Evolutionary conservation across 2,329 filamentous ascomycete genomes (phyloP).

Genomic region (Hypoxylon sp.): DNA sequence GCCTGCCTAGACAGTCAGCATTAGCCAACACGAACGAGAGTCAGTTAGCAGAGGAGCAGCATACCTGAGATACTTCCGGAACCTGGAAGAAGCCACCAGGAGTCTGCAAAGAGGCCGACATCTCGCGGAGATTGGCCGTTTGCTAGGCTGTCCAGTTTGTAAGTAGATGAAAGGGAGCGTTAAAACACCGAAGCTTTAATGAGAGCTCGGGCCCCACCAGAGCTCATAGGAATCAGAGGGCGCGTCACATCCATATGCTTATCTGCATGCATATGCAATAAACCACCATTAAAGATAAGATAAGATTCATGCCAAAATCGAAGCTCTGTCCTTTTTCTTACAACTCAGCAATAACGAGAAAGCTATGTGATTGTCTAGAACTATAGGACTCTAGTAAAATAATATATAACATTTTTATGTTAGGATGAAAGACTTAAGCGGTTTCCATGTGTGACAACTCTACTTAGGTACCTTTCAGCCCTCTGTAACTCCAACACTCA

Average conservation of each 20-base stretch:
- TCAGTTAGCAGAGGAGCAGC: constrained; percentile 1
- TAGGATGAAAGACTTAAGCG: too few species aligned
- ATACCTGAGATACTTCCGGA: constrained; percentile 56
- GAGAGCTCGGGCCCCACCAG: not conserved
- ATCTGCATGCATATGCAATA: not conserved
- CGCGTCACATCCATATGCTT: not conserved
- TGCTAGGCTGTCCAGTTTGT: not conserved
- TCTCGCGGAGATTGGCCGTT: constrained; percentile 21
- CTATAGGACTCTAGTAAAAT: not conserved
- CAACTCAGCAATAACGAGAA: too few species aligned
- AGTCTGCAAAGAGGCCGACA: constrained; percentile 40
- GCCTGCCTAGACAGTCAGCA: constrained; percentile 58
- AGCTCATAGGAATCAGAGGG: constrained; percentile 9
- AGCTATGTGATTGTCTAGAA: too few species aligned
- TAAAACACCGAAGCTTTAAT: not conserved
- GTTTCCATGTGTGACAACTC: too few species aligned
- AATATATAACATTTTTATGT: not conserved
- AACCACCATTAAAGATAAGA: too few species aligned
- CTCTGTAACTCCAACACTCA: too few species aligned
- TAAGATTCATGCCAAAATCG: too few species aligned
- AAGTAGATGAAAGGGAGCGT: constrained; percentile 1
- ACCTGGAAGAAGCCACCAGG: constrained; percentile 43
- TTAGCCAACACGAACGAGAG: constrained; percentile 37
- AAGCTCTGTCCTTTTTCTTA: too few species aligned
- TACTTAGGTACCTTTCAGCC: too few species aligned